Conservation (phyloP, 1,284 basidiomycete species). For the Ceratobasidium sp. region DNA sequence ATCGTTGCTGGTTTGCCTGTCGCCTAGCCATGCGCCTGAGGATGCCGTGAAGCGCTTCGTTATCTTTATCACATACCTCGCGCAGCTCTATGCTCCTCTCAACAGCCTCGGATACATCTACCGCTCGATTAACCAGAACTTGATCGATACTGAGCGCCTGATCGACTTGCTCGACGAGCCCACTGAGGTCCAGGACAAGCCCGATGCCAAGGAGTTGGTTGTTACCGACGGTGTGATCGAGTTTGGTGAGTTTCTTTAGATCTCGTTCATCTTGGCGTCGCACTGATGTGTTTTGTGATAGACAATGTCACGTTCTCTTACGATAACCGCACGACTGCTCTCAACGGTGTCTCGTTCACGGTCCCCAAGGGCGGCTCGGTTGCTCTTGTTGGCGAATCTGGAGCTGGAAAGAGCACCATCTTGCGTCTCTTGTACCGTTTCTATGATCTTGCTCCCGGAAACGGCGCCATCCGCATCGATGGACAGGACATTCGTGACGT, state of each 20-base stretch:
- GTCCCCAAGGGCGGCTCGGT: constrained; percentile 83
- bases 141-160: constrained; percentile 84
- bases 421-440: constrained; percentile 87
- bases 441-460: constrained; percentile 82
- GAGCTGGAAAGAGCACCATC: constrained; percentile 84
- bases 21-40: constrained; percentile 65
- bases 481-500: constrained; percentile 87
- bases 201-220: constrained; percentile 76
- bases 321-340: constrained; percentile 75
- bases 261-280: neutral
- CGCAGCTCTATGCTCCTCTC: constrained; percentile 77
- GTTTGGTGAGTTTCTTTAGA: constrained; percentile 68
- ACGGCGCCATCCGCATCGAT: constrained; percentile 80
- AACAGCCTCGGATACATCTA: constrained; percentile 80
- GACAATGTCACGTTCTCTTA: constrained; percentile 86
- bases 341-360: constrained; percentile 84
- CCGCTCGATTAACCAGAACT: constrained; percentile 74
- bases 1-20: constrained; percentile 75
- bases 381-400: constrained; percentile 84
- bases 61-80: constrained; percentile 81
- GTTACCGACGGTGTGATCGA: constrained; percentile 83
- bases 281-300: constrained; percentile 49
- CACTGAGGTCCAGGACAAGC: constrained; percentile 83
- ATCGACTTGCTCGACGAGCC: constrained; percentile 79
- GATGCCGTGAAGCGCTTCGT: constrained; percentile 69